phyloP scores from a whole-genome alignment of 768 basidiomycete genomes.

The Guyanaporus albipodus region DNA sequence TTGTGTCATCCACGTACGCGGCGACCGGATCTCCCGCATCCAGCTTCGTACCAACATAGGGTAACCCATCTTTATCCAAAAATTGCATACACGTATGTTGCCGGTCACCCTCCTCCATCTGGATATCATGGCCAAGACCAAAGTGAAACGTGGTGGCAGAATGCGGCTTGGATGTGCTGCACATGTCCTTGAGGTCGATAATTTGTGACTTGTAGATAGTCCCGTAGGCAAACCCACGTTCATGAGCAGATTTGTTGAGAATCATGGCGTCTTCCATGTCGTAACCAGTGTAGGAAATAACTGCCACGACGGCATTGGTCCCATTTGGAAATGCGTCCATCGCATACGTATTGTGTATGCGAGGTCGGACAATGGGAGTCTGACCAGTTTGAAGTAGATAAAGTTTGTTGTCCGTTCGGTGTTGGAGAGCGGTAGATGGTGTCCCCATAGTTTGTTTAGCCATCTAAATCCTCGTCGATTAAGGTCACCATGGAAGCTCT shows the following conservation, averaged over 20 bases:
- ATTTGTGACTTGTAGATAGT: conserved; percentile 94
- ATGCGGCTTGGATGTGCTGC: conserved; percentile 56
- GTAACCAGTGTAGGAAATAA: conserved; percentile 99
- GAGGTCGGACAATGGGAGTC: conserved; percentile 90
- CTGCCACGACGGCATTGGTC: conserved; percentile 97
- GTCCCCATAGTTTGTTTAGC: conserved; percentile 99
- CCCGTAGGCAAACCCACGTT: conserved; percentile 95
- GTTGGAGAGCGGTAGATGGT: conserved; percentile 84
- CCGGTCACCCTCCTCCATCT: conserved; percentile 43
- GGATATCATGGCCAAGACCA: conserved; percentile 77
- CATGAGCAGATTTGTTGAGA: conserved; percentile 96
- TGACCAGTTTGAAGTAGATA: conserved; percentile 95
- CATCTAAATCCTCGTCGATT: conserved; percentile 61
- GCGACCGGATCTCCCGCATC: conserved; percentile 75
- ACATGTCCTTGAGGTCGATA: conserved; percentile 81
- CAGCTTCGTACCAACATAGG: conserved; percentile 67
- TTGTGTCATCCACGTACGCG: conserved; percentile 84
- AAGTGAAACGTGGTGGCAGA: conserved; percentile 80
- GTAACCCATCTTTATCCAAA: conserved; percentile 82
- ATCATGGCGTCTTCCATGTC: conserved; percentile 99
- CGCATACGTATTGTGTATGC: conserved; percentile 87
- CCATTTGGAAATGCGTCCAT: conserved; percentile 99
- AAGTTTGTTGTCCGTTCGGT: conserved; percentile 97
- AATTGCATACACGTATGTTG: conserved; percentile 45
- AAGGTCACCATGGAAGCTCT: not conserved